Percentiles rank a stretch among this genome's conserved stretches.
phyloP scores from a whole-genome alignment of 2,329 filamentous ascomycete species.

The Kalmusia sp. region DNA sequence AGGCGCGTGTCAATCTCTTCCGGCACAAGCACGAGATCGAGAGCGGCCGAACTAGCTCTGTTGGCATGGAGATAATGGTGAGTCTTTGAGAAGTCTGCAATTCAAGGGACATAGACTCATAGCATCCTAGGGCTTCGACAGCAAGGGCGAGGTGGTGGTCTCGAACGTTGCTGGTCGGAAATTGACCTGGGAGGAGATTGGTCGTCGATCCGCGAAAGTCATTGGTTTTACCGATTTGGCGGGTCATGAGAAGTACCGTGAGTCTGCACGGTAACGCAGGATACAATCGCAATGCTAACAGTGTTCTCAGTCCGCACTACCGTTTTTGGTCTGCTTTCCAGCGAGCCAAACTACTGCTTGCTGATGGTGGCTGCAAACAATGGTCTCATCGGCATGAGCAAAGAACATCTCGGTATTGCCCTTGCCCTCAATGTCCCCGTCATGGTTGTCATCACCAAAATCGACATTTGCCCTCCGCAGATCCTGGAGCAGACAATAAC shows the following conservation, averaged over 20 bases:
- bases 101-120: background rate
- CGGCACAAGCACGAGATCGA: conserved; percentile 98
- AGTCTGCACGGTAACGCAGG: background rate
- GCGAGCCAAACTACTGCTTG: conserved; percentile 95
- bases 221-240: conserved; percentile 96
- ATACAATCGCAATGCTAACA: background rate
- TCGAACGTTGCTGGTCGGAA: conserved; percentile 84
- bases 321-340: conserved; percentile 92
- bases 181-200: conserved; percentile 97
- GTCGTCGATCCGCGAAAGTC: conserved; percentile 91
- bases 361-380: conserved; percentile 99
- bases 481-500: conserved; percentile 93
- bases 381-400: conserved; percentile 95
- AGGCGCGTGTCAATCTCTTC: conserved; percentile 93
- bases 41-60: conserved; percentile 91
- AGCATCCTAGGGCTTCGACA: conserved; percentile 83
- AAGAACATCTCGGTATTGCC: conserved; percentile 95
- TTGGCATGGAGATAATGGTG: conserved; percentile 91
- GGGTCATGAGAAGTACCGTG: conserved; percentile 87
- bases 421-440: conserved; percentile 94
- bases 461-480: conserved; percentile 95
- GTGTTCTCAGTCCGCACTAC: conserved; percentile 73
- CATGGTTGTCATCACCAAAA: conserved; percentile 98
- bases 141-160: conserved; percentile 79
- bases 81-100: conserved; percentile 60